phyloP scores from a whole-genome alignment of 2,329 filamentous ascomycete species.

The Trichoderma semiorbis region DNA sequence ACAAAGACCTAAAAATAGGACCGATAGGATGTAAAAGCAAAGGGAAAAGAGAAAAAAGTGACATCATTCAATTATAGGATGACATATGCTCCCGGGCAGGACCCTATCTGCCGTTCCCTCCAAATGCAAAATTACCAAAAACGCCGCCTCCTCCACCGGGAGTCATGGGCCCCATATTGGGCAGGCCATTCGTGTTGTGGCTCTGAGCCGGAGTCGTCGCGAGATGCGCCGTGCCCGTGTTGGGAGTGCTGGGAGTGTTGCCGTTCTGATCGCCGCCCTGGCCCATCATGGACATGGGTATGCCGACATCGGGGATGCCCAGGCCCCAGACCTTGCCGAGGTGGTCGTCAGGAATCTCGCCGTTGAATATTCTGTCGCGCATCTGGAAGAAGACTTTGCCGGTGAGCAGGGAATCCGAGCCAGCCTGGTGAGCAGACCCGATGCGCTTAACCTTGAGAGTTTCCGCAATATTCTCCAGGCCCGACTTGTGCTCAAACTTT shows the following conservation, averaged over 20 bases:
- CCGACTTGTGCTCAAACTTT: slow-evolving; percentile 85
- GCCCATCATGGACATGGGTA: slow-evolving; percentile 34
- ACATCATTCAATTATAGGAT: slow-evolving; percentile 15
- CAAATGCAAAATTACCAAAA: slow-evolving; percentile 69
- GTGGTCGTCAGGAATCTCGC: slow-evolving; percentile 75
- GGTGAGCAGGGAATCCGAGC: slow-evolving; percentile 88
- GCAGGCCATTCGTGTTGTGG: slow-evolving; percentile 55
- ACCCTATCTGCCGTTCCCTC: slow-evolving; percentile 36
- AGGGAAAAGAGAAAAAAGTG: neutral
- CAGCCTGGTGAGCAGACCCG: slow-evolving; percentile 85
- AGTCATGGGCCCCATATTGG: slow-evolving; percentile 67
- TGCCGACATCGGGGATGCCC: slow-evolving; percentile 64
- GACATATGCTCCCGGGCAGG: slow-evolving; percentile 20
- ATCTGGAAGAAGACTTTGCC: slow-evolving; percentile 95
- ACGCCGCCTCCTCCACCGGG: slow-evolving; percentile 71
- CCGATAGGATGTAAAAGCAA: neutral
- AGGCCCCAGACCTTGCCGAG: slow-evolving; percentile 91
- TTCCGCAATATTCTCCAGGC: slow-evolving; percentile 89
- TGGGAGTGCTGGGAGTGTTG: slow-evolving; percentile 62
- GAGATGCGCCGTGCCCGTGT: slow-evolving; percentile 56
- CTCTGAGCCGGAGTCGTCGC: slow-evolving; percentile 48
- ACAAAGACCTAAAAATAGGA: neutral
- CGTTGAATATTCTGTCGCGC: slow-evolving; percentile 81
- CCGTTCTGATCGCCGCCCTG: slow-evolving; percentile 37
- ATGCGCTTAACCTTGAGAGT: slow-evolving; percentile 86